Evolutionary conservation across 2,329 filamentous ascomycete genomes (phyloP).

Genomic region (Arthrobotrys iridis): DNA sequence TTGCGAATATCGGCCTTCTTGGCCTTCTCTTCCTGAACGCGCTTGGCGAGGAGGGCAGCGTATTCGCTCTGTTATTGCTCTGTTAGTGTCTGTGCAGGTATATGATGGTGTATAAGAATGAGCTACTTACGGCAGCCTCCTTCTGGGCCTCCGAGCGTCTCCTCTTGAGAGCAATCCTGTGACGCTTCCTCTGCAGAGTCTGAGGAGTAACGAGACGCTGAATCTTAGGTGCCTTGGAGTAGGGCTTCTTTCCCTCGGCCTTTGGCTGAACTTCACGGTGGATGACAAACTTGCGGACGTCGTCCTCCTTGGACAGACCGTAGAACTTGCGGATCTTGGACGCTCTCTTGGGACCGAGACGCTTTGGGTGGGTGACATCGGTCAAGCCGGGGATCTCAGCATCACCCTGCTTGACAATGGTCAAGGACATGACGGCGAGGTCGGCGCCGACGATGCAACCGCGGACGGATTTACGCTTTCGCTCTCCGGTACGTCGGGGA

Average conservation of each 20-base stretch:
- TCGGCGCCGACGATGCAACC: slow-evolving; percentile 98
- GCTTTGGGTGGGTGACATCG: slow-evolving; percentile 98
- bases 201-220: slow-evolving; percentile 99
- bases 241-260: slow-evolving; percentile 95
- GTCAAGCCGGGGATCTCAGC: slow-evolving; percentile 92
- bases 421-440: slow-evolving; percentile 90
- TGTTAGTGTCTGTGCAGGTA: slow-evolving; percentile 2
- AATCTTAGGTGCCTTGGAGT: slow-evolving; percentile 99
- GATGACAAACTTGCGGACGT: slow-evolving; percentile 99
- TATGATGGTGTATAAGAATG: slow-evolving; percentile 27
- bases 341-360: slow-evolving; percentile 98
- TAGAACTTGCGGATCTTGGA: slow-evolving; percentile 99
- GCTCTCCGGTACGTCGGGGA: slow-evolving; percentile 95
- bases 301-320: slow-evolving; percentile 99
- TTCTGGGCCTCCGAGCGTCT: slow-evolving; percentile 96
- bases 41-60: slow-evolving; percentile 93
- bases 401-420: slow-evolving; percentile 98
- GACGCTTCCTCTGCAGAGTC: slow-evolving; percentile 99
- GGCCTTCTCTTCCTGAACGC: slow-evolving; percentile 94
- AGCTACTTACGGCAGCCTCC: slow-evolving; percentile 94
- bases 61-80: slow-evolving; percentile 82
- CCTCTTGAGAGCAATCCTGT: slow-evolving; percentile 97
- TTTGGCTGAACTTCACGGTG: slow-evolving; percentile 97
- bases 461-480: slow-evolving; percentile 98
- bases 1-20: slow-evolving; percentile 94